A percentile compares a stretch with the other conserved stretches of the same genome.
phyloP scores from a whole-genome alignment of 345 rosid species.

The Gossypioides kirkii region DNA sequence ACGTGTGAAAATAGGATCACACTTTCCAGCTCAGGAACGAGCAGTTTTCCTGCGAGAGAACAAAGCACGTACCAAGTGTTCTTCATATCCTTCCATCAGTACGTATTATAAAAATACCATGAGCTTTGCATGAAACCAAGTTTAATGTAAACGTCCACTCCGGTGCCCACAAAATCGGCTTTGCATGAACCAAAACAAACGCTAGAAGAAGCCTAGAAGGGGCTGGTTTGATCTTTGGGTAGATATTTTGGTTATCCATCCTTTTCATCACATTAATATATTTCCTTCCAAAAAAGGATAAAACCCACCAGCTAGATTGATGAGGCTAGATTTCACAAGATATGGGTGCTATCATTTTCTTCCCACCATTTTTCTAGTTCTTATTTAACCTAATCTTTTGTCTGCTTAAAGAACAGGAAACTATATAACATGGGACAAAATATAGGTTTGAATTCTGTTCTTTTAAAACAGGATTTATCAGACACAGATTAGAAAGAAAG shows the following conservation, averaged over 20 bases:
- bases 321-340: background rate
- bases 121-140: too few species aligned
- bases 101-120: too few species aligned
- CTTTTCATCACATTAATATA: background rate
- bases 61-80: too few species aligned
- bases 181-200: background rate
- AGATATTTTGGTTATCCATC: background rate
- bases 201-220: too few species aligned
- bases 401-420: background rate
- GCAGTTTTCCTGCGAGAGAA: too few species aligned
- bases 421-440: background rate
- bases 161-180: background rate
- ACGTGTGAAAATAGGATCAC: too few species aligned
- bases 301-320: background rate
- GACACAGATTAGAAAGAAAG: background rate
- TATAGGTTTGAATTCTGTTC: background rate
- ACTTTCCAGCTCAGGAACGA: too few species aligned
- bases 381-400: background rate
- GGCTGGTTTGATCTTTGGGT: background rate
- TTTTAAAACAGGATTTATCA: background rate
- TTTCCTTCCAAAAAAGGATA: background rate
- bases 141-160: background rate
- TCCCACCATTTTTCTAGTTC: background rate
- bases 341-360: background rate
- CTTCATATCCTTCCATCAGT: too few species aligned